Conservation (phyloP, 108 stramenopile genomes). For the Craspedostauros australis region DNA sequence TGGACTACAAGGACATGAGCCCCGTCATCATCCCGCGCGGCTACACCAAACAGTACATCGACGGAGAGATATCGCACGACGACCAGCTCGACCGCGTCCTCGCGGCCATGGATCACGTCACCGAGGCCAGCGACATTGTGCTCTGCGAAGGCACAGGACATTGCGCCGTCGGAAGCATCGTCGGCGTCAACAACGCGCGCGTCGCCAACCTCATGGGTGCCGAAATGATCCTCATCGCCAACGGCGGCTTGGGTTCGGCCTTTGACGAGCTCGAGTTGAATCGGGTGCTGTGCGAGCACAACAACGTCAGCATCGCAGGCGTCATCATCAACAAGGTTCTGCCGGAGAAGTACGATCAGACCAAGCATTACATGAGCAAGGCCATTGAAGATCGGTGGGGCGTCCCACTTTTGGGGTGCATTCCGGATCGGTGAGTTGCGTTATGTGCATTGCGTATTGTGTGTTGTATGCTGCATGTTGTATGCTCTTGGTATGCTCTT, state of each 20-base stretch:
- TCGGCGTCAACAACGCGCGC: conserved; percentile 90
- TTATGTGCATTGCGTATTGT: too few species aligned
- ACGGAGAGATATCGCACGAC: conserved; percentile 67
- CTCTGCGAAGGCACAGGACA: conserved; percentile 96
- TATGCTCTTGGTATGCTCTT: too few species aligned
- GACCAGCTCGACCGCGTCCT: conserved; percentile 57
- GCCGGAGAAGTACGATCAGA: conserved; percentile 87
- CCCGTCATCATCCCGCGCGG: conserved; percentile 94
- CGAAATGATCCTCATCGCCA: conserved; percentile 86
- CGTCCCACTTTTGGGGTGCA: conserved; percentile 86
- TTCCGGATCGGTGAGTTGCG: too few species aligned
- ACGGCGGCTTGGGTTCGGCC: conserved; percentile 91
- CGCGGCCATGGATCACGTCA: conserved; percentile 51
- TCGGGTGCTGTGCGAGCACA: conserved; percentile 74
- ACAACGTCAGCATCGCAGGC: conserved; percentile 84
- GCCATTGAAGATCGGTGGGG: conserved; percentile 78
- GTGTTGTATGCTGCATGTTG: too few species aligned
- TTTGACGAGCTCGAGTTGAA: conserved; percentile 96
- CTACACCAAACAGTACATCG: conserved; percentile 88
- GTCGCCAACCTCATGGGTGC: conserved; percentile 84
- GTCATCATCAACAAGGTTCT: conserved; percentile 95
- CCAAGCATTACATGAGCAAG: conserved; percentile 70
- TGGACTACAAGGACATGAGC: conserved; percentile 88
- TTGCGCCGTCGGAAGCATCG: conserved; percentile 94
- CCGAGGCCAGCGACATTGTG: conserved; percentile 49